A percentile compares a stretch with the other conserved stretches of the same genome.
Evolutionary conservation across 2,329 filamentous ascomycete species (phyloP).

Genomic region (Fusarium sp.): DNA sequence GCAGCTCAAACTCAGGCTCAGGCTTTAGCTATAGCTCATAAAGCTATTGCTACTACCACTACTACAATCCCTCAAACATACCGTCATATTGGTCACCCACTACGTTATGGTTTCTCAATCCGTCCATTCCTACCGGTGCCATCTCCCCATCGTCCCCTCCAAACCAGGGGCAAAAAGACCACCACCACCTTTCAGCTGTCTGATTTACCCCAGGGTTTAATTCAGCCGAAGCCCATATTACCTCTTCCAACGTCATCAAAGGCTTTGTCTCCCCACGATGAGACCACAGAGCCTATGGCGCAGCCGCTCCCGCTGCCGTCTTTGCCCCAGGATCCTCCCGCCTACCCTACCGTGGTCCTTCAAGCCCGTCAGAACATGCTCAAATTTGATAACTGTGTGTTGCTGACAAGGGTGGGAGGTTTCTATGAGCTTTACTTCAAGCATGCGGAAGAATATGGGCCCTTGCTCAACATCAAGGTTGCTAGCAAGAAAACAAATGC

Average conservation of each 20-base stretch:
- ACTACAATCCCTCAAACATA: not conserved
- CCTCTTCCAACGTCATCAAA: constrained; percentile 33
- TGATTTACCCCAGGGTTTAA: constrained; percentile 66
- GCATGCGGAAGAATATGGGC: constrained; percentile 89
- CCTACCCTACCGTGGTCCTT: constrained; percentile 88
- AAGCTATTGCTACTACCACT: not conserved
- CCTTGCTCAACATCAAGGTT: constrained; percentile 88
- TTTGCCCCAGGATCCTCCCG: constrained; percentile 57
- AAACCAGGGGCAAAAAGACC: constrained; percentile 64
- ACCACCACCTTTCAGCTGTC: constrained; percentile 64
- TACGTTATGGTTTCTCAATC: constrained; percentile 26
- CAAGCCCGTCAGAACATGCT: constrained; percentile 91
- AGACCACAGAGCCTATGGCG: constrained; percentile 19
- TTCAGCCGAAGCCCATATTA: constrained; percentile 42
- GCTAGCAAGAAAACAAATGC: constrained; percentile 82
- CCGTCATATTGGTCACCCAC: constrained; percentile 5
- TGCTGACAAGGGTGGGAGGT: constrained; percentile 90
- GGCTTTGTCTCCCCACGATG: constrained; percentile 27
- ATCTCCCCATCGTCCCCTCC: constrained; percentile 37
- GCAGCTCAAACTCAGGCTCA: not conserved
- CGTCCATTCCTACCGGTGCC: constrained; percentile 36
- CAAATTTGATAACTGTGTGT: constrained; percentile 88
- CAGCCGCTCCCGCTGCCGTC: constrained; percentile 42
- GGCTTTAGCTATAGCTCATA: constrained; percentile 8
- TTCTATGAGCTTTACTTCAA: constrained; percentile 99